Evolutionary conservation across 2,329 filamentous ascomycete genomes (phyloP).

Genomic region (Hymenoscyphus occultus): DNA sequence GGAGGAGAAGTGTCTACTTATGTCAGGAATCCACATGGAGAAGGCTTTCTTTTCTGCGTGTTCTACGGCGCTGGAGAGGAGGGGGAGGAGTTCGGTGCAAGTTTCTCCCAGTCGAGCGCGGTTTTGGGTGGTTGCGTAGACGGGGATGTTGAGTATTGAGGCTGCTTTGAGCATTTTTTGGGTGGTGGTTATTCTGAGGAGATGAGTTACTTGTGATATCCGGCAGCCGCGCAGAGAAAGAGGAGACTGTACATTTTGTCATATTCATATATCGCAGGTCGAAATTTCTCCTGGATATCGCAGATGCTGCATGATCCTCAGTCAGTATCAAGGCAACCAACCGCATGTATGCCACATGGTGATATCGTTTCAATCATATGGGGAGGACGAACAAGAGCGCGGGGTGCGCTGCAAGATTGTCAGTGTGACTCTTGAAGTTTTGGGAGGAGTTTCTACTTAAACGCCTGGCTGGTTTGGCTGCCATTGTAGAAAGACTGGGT

Average conservation of each 20-base stretch:
- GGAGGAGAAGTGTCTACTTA: constrained; percentile 46
- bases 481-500: constrained; percentile 12
- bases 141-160: constrained; percentile 67
- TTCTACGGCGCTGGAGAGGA: constrained; percentile 44
- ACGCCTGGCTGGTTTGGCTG: constrained; percentile 21
- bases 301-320: constrained; percentile 64
- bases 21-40: constrained; percentile 76
- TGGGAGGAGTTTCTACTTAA: constrained; percentile 18
- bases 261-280: constrained; percentile 78
- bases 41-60: constrained; percentile 85
- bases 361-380: background rate
- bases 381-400: constrained; percentile 27
- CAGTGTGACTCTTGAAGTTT: constrained; percentile 7
- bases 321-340: background rate
- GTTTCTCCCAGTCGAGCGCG: constrained; percentile 74
- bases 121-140: constrained; percentile 85
- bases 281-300: constrained; percentile 93
- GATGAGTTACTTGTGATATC: background rate
- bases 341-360: background rate
- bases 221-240: constrained; percentile 5
- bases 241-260: constrained; percentile 63
- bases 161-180: constrained; percentile 67
- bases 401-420: constrained; percentile 21
- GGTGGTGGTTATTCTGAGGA: constrained; percentile 58
- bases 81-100: constrained; percentile 65